A percentile compares a stretch with the other conserved stretches of the same genome.
Evolutionary conservation across 108 stramenopile species (phyloP).

Genomic region (Cyclotella kingstonii): DNA sequence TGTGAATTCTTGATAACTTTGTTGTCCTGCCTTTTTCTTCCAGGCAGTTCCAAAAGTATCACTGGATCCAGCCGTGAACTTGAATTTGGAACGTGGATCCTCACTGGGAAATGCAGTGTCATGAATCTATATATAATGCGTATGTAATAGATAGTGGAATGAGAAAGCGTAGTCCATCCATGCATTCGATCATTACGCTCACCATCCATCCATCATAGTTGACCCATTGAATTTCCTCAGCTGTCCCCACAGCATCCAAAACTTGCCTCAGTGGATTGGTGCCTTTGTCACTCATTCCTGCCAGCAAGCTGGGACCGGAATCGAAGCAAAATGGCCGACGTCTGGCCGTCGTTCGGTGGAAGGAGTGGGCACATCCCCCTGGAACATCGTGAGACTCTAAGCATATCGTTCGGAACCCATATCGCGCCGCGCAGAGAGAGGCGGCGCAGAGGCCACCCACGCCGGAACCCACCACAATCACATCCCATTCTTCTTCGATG

Average conservation of each 20-base stretch:
- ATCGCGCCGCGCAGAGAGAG: conserved; percentile 61
- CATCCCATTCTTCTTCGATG: conserved; percentile 69
- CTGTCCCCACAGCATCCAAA: conserved; percentile 77
- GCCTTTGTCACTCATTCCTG: conserved; percentile 48
- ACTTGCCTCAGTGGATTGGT: conserved; percentile 87
- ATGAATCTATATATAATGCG: conserved; percentile 20
- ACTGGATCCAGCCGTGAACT: conserved; percentile 56
- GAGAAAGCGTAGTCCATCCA: neutral
- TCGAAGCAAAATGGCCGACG: conserved; percentile 58
- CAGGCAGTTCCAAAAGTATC: conserved; percentile 55
- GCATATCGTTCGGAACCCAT: conserved; percentile 75
- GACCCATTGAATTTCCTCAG: conserved; percentile 50
- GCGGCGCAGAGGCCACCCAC: conserved; percentile 84
- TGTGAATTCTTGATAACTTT: conserved; percentile 46
- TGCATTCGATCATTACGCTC: neutral
- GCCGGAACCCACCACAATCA: conserved; percentile 79
- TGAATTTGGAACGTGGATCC: conserved; percentile 52
- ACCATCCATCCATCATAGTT: conserved; percentile 67
- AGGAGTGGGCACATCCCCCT: conserved; percentile 84
- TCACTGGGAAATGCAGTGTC: conserved; percentile 42
- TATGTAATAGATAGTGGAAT: neutral
- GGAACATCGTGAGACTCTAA: conserved; percentile 84
- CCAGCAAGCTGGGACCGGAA: conserved; percentile 66
- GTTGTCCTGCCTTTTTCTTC: conserved; percentile 55
- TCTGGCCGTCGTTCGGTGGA: conserved; percentile 37